Evolutionary conservation across 495 filamentous ascomycete genomes (phyloP), one percentile per base, ranked within the genome.

Genomic region (Lineolata rhizophorae): DNA sequence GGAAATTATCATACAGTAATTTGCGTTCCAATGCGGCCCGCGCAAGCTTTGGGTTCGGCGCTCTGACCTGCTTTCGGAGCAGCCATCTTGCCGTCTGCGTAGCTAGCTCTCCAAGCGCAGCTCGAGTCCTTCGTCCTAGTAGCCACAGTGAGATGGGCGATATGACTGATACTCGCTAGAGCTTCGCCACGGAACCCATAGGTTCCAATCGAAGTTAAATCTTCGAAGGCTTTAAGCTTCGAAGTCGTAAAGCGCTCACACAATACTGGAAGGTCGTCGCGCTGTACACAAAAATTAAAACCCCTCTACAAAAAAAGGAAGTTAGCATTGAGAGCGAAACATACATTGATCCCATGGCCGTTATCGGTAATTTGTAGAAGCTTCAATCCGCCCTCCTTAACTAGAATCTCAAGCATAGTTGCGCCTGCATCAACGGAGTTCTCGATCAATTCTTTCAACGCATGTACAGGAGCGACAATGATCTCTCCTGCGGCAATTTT

Each of bases 401-500:
- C 75, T 3, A 93, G 51, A 28, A 99, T 73, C 47, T 99, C 90
- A 25, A 99, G 56, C 3, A 72, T 72, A 1, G 87, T 93, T 2
- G 87, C 81, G 12, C 90, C 84, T 18, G 90, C 90, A 54, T 99
- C 90, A 20, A 99, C 90, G 5, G 90, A 72, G 42, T 99, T 99
- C 46, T 99, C 90, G 9, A 95, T 91, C 29, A 99, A 58, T 51
- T 99, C 90, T 56, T 99, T 99, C 19, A 99, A 54, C 13, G 90
- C 90, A 49, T 99, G 81, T 36, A 95, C 83, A 15, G 90, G 90
- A 8, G 90, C 87, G 31, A 95, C 82, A 32, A 99, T 95, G 38
- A 95, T 99, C 49, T 99, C 90, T 11, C 90, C 90, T n/a, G 90
- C 90, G 5, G 90, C 90, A 43, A 99, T 99, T 55, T 94, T 95